Percentiles rank a stretch among this genome's conserved stretches.
Evolutionary conservation across 177 flowering plant species (phyloP).

Genomic region (Viscum album): DNA sequence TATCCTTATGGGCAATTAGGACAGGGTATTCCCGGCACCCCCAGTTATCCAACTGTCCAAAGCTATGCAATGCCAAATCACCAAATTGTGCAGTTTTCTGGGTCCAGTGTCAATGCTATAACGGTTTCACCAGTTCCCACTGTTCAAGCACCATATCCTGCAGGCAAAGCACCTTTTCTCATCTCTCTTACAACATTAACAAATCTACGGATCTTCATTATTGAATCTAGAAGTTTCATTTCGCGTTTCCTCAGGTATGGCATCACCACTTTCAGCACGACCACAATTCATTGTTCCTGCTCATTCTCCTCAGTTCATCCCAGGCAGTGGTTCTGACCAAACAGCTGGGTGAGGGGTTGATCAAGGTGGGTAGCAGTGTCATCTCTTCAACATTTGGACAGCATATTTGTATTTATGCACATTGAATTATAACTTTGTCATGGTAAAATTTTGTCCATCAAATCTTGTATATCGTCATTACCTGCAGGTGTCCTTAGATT

Average conservation of each 20-base stretch:
- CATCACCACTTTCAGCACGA: slow-evolving; percentile 57
- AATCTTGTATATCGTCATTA: neutral
- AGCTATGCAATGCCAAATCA: slow-evolving; percentile 77
- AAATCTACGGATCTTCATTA: too few relatives aligned
- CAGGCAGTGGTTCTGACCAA: slow-evolving; percentile 86
- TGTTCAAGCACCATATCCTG: slow-evolving; percentile 53
- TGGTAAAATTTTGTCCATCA: neutral
- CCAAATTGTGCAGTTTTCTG: slow-evolving; percentile 64
- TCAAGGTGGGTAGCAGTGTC: slow-evolving; percentile 29
- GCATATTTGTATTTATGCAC: too few relatives aligned
- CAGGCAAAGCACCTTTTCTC: slow-evolving; percentile 33
- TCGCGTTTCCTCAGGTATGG: slow-evolving; percentile 30
- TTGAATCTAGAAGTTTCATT: too few relatives aligned
- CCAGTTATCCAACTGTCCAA: slow-evolving; percentile 54
- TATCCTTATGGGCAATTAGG: slow-evolving; percentile 69
- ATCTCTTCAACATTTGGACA: too few relatives aligned
- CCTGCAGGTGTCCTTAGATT: slow-evolving; percentile 63
- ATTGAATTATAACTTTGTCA: neutral
- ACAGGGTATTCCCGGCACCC: slow-evolving; percentile 54
- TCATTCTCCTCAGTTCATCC: slow-evolving; percentile 70
- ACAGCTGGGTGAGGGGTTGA: slow-evolving; percentile 62
- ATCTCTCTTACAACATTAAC: neutral
- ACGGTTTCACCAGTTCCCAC: slow-evolving; percentile 55
- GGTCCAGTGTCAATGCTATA: slow-evolving; percentile 49
- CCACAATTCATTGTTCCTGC: slow-evolving; percentile 69